Conservation (phyloP, 2,329 filamentous ascomycete species). For the Penicillium sp. region DNA sequence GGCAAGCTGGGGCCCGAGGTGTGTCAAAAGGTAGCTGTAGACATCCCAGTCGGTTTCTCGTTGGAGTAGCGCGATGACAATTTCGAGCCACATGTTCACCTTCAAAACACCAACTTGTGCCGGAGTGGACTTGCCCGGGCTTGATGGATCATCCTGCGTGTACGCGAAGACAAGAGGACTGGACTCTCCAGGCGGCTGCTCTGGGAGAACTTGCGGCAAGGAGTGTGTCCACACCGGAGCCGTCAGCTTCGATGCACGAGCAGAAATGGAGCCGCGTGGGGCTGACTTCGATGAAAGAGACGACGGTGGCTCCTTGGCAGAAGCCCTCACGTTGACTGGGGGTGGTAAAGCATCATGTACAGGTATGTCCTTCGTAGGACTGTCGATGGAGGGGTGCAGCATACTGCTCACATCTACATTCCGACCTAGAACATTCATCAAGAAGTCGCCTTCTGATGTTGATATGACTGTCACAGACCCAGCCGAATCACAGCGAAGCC, state of each 20-base stretch:
- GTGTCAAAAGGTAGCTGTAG: slow-evolving; percentile 82
- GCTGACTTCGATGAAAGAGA: slow-evolving; percentile 29
- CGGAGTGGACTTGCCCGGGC: slow-evolving; percentile 22
- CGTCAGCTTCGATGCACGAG: slow-evolving; percentile 35
- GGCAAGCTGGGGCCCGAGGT: slow-evolving; percentile 78
- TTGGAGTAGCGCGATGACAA: slow-evolving; percentile 67
- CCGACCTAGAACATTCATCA: slow-evolving; percentile 68
- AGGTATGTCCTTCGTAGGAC: slow-evolving; percentile 33
- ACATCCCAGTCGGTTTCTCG: slow-evolving; percentile 81
- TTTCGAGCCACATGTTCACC: slow-evolving; percentile 68
- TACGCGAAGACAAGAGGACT: slow-evolving; percentile 51
- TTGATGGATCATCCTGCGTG: slow-evolving; percentile 31
- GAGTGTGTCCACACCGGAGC: slow-evolving; percentile 55
- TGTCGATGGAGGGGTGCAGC: slow-evolving; percentile 40
- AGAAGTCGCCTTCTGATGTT: slow-evolving; percentile 64
- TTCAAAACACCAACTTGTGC: slow-evolving; percentile 49
- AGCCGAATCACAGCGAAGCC: slow-evolving; percentile 75
- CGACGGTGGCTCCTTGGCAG: slow-evolving; percentile 29
- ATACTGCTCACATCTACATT: slow-evolving; percentile 50
- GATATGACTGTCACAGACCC: slow-evolving; percentile 68
- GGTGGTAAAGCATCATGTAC: slow-evolving; percentile 35
- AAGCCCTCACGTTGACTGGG: slow-evolving; percentile 27
- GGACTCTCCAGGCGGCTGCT: slow-evolving; percentile 46
- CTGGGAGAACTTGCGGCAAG: slow-evolving; percentile 50
- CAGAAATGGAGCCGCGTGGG: slow-evolving; percentile 30